Base-by-base conservation (phyloP, 2,329 filamentous ascomycete genomes). In the Pseudogymnoascus sp. region DNA sequence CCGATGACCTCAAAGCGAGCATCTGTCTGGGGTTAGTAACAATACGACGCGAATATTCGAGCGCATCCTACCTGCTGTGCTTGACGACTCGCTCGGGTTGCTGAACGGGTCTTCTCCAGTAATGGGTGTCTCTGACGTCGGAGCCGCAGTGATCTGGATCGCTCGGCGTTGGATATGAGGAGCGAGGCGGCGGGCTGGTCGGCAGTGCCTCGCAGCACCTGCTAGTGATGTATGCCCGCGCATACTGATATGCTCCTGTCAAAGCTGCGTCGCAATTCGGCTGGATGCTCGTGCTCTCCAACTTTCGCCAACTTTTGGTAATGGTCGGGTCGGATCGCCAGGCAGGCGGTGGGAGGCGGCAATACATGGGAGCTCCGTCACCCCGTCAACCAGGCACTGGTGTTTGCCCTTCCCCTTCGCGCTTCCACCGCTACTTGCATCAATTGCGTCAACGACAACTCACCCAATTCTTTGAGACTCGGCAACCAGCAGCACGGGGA, bases 1-100 rank as follows among this genome's bases (percentile, higher is more conserved):
- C 95, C 95, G 67, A 99, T 81, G 59, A 98, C 91, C 76, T 98
- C 91, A 76, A 99, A 99, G 64, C 88, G 87, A 62, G 95, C 95
- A 83, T 98, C 95, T 97, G 69, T 60, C 33, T 26, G 10, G 5
- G 1, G n/a, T 56, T 19, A 56, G 56, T 68, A 62, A 37, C 8
- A 50, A 59, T 33, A 33, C n/a, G 26, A 56, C 46, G 46, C 26
- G 46, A 56, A 33, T 19, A 56, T 33, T 11, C 5, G 26, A 11
- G 26, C n/a, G 10, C n/a, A 56, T 31, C 46, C n/a, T 65, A 68
- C 69, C 68, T 64, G 69, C 66, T 61, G 71, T 61, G 63, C 72
- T 70, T 28, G 68, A 65, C 50, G 75, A 73, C 14, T 75, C 71
- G 66, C 78, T 72, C 53, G 78, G 75, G 66, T 77, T 76, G 67